Evolutionary conservation across 345 rosid species (phyloP), one percentile per base, ranked within the genome.

Genomic region (Moringa oleifera): DNA sequence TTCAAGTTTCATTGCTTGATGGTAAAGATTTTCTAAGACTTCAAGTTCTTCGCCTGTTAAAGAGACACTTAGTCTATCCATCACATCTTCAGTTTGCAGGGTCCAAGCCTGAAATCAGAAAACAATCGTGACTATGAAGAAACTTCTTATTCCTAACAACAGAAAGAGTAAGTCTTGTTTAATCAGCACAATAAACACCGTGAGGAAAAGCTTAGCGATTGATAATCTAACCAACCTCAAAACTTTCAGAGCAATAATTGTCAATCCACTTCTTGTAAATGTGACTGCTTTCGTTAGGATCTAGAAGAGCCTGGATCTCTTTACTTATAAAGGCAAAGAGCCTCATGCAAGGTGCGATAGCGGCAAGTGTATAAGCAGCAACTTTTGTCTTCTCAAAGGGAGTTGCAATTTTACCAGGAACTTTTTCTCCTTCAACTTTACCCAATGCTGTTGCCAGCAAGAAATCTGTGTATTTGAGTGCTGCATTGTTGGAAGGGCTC

Each of bases 31-130:
- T 68, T 77, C 80, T 47, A 82, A 72, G 51, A 79, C 66, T 56
- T 77, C 79, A 31, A 82, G 84, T 73, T 82, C 87, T 75, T 82
- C 84, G 0, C 87, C 73, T 21, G 84, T 82, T 72, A 82, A 57
- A 52, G 72, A 74, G 65, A 77, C 65, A 55, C 82, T 79, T 36
- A 82, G 77, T 51, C 67, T 77, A 74, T 82, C 87, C 79, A 82
- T 70, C 74, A 82, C 53, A 53, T 82, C 84, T 62, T 82, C 87
- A 53, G 74, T 75, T 77, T 62, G 82, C 52, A 58, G 59, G 68
- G 80, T 71, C 60, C 68, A 64, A 47, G 63, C 82, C 86, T 82
- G 71, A 51, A 71, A 64, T 69, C 59, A 66, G 72, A 62, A 71
- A 41, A 41, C 17, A 41, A 41, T 9, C 12, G 24, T 37, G 25